Evolutionary conservation across 1,139 yeast species (phyloP), one percentile per base, ranked within the genome.

Genomic region (Pichia sp.): DNA sequence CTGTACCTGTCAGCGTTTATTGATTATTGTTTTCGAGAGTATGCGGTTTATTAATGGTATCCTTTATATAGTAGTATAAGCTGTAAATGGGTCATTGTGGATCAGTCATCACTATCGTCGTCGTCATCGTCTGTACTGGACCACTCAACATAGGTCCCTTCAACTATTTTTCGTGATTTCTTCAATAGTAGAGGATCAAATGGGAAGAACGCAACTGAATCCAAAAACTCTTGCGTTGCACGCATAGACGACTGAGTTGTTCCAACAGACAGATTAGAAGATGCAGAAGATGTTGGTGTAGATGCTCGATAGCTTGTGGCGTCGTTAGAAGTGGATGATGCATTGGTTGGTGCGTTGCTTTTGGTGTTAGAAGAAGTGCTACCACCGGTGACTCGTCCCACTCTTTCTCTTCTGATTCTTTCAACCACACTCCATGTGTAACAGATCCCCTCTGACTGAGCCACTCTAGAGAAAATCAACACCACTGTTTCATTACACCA

Each of bases 401-500:
- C 58, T 27, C 68, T 58, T 44, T 81, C 87, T 32, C 87, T 69
- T 52, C 86, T 82, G 60, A 88, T 91, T 53, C 84, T 87, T 53
- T 91, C 97, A 46, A 91, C 83, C 32, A 88, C 85, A 21, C 95
- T 82, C 59, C 84, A 88, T 58, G 97, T 88, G 59, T 88, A 91
- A 38, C 94, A 93, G 17, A 86, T 84, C 52, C 86, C 86, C 47
- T 87, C 83, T 51, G 79, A 80, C 47, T 93, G 93, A 3, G 97
- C 87, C 34, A 91, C 76, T 49, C 86, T 82, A 12, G 98, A 97
- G 65, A 91, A 91, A 66, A 88, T 91, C 43, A 79, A 72, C 42
- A 88, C 96, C 36, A 93, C 96, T 13, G 94, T 86, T 51, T 86
- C 93, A 54, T 88, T 91, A 59, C 97, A 87, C 62, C 79, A 91